Conservation (phyloP, 208 protist genomes). For the Acanthamoeba sp. region DNA sequence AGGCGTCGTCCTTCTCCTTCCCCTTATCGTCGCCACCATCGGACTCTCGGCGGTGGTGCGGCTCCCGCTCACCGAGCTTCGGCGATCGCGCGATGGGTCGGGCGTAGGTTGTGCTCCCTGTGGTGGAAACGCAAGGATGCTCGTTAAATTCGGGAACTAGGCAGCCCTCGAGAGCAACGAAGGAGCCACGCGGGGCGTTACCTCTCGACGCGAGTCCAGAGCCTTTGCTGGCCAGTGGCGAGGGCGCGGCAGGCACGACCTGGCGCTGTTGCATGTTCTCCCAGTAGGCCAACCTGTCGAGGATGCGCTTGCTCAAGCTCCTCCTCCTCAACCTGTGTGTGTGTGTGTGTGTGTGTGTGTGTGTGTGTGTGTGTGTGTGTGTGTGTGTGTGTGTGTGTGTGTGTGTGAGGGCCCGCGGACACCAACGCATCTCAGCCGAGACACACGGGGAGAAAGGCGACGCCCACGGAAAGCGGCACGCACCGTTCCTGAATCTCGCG, state of each 20-base stretch:
- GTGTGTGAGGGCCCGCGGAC: not conserved
- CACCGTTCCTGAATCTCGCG: slow-evolving; percentile 28
- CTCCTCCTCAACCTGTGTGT: not conserved
- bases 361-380: slow-evolving; percentile 5
- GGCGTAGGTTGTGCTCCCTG: not conserved
- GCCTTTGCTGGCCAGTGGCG: not conserved
- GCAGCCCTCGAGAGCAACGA: not conserved
- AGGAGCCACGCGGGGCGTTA: not conserved
- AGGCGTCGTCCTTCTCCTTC: slow-evolving; percentile 19
- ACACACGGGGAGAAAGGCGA: not conserved
- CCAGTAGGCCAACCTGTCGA: slow-evolving; percentile 47
- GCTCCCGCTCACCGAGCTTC: not conserved
- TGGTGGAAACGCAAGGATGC: not conserved
- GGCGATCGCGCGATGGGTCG: not conserved
- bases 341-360: not conserved
- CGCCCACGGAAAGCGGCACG: not conserved
- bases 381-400: not conserved
- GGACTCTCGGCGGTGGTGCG: not conserved
- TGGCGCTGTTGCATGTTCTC: slow-evolving; percentile 54
- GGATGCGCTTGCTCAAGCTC: slow-evolving; percentile 62
- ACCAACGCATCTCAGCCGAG: too few relatives aligned
- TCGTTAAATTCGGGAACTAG: not conserved
- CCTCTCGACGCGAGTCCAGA: not conserved
- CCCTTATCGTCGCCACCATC: not conserved
- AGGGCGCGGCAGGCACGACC: not conserved